Conservation (phyloP, 2,329 filamentous ascomycete species). For the Graphilbum ipis-grandicollis region DNA sequence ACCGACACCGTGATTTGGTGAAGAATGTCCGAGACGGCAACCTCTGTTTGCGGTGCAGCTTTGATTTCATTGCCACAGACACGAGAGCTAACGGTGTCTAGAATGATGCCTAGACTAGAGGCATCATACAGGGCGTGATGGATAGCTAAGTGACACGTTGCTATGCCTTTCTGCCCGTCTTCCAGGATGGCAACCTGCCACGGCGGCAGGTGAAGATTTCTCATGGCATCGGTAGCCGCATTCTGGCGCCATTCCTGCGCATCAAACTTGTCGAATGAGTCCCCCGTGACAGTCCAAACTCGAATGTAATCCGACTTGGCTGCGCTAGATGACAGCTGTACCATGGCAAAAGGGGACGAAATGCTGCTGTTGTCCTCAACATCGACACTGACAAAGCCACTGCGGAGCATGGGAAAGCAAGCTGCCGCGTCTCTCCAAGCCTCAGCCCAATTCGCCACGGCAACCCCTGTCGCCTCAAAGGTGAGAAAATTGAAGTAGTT, state of each 20-base stretch:
- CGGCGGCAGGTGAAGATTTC: conserved; percentile 32
- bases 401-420: conserved; percentile 56
- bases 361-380: conserved; percentile 28
- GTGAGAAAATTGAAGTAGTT: conserved; percentile 63
- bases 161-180: conserved; percentile 13
- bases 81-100: conserved; percentile 36
- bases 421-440: conserved; percentile 42
- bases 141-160: conserved; percentile 25
- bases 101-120: conserved; percentile 46
- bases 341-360: conserved; percentile 50
- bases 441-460: conserved; percentile 25
- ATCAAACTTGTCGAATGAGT: no score
- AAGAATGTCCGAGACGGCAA: conserved; percentile 24
- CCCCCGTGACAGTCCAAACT: no score
- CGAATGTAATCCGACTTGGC: not conserved
- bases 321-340: conserved; percentile 30
- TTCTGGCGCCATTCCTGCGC: conserved; percentile 20
- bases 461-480: conserved; percentile 17
- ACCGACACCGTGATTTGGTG: conserved; percentile 13
- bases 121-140: conserved; percentile 84
- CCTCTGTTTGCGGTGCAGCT: conserved; percentile 10
- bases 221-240: conserved; percentile 16
- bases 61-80: conserved; percentile 11
- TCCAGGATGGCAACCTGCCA: conserved; percentile 43
- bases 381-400: conserved; percentile 50